Evolutionary conservation across 495 filamentous ascomycete species (phyloP).

Genomic region (Penicillium paradoxum): DNA sequence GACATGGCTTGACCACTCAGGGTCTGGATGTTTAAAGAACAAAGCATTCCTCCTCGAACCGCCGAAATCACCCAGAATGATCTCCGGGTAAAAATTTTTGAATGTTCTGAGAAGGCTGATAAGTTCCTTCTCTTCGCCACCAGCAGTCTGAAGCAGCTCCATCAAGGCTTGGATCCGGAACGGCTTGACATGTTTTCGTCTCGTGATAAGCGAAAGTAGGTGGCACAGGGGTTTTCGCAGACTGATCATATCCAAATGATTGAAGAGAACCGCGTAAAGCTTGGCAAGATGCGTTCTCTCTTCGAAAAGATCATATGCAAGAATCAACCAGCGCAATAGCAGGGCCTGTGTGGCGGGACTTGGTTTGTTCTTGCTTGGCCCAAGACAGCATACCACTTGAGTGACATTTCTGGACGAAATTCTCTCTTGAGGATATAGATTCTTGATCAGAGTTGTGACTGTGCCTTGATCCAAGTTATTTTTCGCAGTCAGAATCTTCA

Average conservation of each 20-base stretch:
- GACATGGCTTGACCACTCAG: conserved; percentile 68
- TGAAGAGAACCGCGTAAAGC: conserved; percentile 76
- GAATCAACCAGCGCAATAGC: conserved; percentile 74
- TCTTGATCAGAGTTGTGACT: conserved; percentile 60
- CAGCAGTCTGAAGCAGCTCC: conserved; percentile 42
- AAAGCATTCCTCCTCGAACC: conserved; percentile 31
- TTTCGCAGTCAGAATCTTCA: conserved; percentile 61
- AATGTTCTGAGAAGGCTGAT: conserved; percentile 75
- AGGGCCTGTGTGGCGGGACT: conserved; percentile 61
- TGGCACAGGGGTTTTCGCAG: conserved; percentile 58
- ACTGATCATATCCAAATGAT: conserved; percentile 74
- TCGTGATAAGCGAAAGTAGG: conserved; percentile 75
- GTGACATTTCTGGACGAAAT: conserved; percentile 58
- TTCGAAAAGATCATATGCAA: conserved; percentile 70
- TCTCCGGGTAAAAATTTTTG: conserved; percentile 87
- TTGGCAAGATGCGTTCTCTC: conserved; percentile 60
- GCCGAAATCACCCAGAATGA: conserved; percentile 65
- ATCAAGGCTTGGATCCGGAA: conserved; percentile 79
- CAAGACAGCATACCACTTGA: conserved; percentile 67
- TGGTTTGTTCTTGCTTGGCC: conserved; percentile 74
- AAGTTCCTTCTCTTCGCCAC: conserved; percentile 65
- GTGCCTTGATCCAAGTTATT: conserved; percentile 73
- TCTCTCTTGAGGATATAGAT: conserved; percentile 65
- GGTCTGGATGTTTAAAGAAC: conserved; percentile 64
- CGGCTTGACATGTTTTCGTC: conserved; percentile 81